phyloP scores from a whole-genome alignment of 495 filamentous ascomycete genomes.

The Parachaetomium inaequale region DNA sequence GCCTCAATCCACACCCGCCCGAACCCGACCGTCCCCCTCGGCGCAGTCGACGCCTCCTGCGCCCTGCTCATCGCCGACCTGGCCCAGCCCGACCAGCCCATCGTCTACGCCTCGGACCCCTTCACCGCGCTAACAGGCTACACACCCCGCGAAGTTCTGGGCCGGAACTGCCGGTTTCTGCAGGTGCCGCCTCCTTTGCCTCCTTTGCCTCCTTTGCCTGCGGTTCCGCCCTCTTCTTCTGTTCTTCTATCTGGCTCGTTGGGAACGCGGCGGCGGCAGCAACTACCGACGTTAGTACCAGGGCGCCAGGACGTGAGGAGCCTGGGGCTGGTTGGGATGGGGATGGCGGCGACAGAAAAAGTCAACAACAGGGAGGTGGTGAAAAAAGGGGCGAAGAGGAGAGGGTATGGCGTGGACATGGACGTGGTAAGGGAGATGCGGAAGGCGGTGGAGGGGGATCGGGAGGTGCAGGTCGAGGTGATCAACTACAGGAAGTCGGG shows the following conservation, averaged over 20 bases:
- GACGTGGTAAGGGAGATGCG: slow-evolving; percentile 39
- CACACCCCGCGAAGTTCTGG: slow-evolving; percentile 37
- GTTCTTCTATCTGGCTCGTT: too few species aligned
- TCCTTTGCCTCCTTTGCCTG: not conserved
- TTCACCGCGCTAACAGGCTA: slow-evolving; percentile 49
- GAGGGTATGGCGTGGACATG: slow-evolving; percentile 32
- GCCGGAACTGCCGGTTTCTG: slow-evolving; percentile 52
- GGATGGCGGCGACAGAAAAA: not conserved
- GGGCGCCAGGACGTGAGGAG: not conserved
- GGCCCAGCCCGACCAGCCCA: slow-evolving; percentile 40
- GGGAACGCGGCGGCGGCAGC: not conserved
- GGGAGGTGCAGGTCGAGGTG: slow-evolving; percentile 44
- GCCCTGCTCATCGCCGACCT: slow-evolving; percentile 51
- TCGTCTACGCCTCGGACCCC: slow-evolving; percentile 47
- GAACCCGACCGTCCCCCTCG: slow-evolving; percentile 44
- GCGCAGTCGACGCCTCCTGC: slow-evolving; percentile 45
- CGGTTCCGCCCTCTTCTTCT: not conserved
- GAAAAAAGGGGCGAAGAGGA: not conserved
- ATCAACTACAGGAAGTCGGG: slow-evolving; percentile 51
- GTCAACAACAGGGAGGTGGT: not conserved
- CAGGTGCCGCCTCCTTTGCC: slow-evolving; percentile 36
- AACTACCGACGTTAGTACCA: too few species aligned
- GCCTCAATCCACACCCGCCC: slow-evolving; percentile 39
- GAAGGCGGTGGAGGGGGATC: slow-evolving; percentile 35
- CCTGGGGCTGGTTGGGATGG: not conserved